Evolutionary conservation across 179 eudicot species (phyloP).

Genomic region (Silene noctiflora): DNA sequence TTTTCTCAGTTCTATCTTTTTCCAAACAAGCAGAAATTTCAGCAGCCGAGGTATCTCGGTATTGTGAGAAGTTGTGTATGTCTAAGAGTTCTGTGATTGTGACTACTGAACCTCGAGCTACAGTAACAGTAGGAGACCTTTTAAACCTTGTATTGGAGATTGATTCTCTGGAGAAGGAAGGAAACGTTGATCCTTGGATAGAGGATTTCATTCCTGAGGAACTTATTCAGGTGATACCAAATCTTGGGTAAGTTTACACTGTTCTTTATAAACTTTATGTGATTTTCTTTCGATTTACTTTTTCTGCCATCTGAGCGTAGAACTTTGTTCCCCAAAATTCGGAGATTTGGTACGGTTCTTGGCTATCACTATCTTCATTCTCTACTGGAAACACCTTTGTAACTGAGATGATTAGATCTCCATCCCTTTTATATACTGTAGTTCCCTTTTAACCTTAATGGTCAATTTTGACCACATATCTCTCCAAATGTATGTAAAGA

Average conservation of each 20-base stretch:
- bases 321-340: background rate
- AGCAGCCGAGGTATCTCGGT: conserved; percentile 59
- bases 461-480: too few relatives aligned
- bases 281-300: background rate
- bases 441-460: background rate
- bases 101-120: conserved; percentile 62
- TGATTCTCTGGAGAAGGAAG: conserved; percentile 48
- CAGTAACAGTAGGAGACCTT: conserved; percentile 52
- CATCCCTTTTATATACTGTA: too few relatives aligned
- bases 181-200: conserved; percentile 51
- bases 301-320: too few relatives aligned
- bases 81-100: conserved; percentile 54
- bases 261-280: conserved; percentile 5
- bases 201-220: conserved; percentile 73
- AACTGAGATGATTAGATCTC: too few relatives aligned
- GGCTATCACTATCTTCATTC: background rate
- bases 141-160: conserved; percentile 40
- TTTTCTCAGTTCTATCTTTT: conserved; percentile 14
- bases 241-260: conserved; percentile 51
- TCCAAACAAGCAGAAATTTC: conserved; percentile 44
- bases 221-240: conserved; percentile 54
- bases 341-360: background rate
- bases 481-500: too few relatives aligned
- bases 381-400: too few relatives aligned
- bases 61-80: conserved; percentile 53